Conservation (phyloP, 345 rosid genomes). For the Physaria fendleri region DNA sequence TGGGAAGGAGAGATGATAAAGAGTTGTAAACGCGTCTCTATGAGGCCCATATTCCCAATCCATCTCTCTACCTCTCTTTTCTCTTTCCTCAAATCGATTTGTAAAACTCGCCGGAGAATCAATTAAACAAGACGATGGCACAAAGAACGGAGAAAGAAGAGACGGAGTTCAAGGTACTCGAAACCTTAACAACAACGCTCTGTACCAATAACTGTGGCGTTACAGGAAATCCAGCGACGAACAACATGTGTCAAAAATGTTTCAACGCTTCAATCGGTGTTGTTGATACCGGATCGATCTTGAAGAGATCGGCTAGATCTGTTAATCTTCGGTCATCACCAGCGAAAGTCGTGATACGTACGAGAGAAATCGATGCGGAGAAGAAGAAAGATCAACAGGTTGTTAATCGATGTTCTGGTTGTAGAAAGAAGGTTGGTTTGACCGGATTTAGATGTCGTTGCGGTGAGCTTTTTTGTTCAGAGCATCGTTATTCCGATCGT, state of each 20-base stretch:
- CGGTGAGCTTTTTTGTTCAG: conserved; percentile 85
- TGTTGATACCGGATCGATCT: conserved; percentile 31
- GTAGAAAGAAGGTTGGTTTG: conserved; percentile 79
- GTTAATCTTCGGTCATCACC: conserved; percentile 26
- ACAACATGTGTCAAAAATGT: conserved; percentile 97
- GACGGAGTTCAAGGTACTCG: conserved; percentile 91
- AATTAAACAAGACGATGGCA: conserved; percentile 42
- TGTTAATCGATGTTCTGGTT: conserved; percentile 87
- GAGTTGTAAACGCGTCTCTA: conserved; percentile 79
- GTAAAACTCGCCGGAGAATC: conserved; percentile 1
- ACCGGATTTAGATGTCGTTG: conserved; percentile 97
- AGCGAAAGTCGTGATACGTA: conserved; percentile 22
- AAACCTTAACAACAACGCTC: conserved; percentile 40
- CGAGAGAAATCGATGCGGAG: conserved; percentile 18
- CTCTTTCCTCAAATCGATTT: not conserved
- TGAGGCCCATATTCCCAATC: conserved; percentile 74
- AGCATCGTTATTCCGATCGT: conserved; percentile 94
- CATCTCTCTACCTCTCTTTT: not conserved
- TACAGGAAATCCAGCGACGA: conserved; percentile 81
- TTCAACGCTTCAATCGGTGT: conserved; percentile 50
- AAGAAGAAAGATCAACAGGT: conserved; percentile 39
- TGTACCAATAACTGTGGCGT: conserved; percentile 85
- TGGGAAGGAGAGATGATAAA: conserved; percentile 33
- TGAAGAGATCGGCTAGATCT: conserved; percentile 55
- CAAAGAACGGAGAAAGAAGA: conserved; percentile 90